Base-by-base conservation (phyloP, 164 flowering plant genomes). In the Macadamia integrifolia region DNA sequence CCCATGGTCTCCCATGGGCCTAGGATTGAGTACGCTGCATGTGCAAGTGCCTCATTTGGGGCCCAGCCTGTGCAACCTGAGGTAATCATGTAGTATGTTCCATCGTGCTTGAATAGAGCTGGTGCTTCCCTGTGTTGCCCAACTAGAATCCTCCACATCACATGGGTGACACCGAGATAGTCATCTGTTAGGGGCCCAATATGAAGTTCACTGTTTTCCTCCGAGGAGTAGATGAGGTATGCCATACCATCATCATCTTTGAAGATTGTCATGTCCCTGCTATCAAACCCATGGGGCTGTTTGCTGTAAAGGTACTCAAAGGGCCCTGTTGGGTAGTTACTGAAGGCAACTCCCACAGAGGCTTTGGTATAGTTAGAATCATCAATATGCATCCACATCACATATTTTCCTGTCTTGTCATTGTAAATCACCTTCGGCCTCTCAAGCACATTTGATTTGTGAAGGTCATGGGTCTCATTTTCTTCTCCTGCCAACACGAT, bases 351-450 rank as follows among this genome's bases (percentile, higher is more conserved):
- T 17, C 99, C 99, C 15, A 87, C 90, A 1, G 88, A 69, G 59
- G 99, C 99, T 76, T 83, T 92, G 58, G 97, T 95, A 79, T 95
- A 95, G 83, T 92, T 95, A 60, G 73, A 78, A 82, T 92, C 87
- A 56, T 95, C 99, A 29, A 95, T 83, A 67, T 95, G 99, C 98
- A 95, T 95, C 99, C 97, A 95, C 99, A 95, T 95, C 15, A 95
- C 95, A 63, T 92, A 95, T 67, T 92, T 88, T 31, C 77, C 72
- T 0, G 93, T 90, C 72, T 71, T 81, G 29, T 83, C 86, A 60
- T 95, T 95, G 85, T 86, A 91, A 32, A 95, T 72, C 32, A 95
- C 98, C 79, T 95, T 92, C 17, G 99, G 98, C 80, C 99, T 83
- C 87, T 95, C 99, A 3, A 92, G 94, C 49, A 95, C 99, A 55